Conservation (phyloP, 179 eudicot species). For the Carnegiea gigantea region DNA sequence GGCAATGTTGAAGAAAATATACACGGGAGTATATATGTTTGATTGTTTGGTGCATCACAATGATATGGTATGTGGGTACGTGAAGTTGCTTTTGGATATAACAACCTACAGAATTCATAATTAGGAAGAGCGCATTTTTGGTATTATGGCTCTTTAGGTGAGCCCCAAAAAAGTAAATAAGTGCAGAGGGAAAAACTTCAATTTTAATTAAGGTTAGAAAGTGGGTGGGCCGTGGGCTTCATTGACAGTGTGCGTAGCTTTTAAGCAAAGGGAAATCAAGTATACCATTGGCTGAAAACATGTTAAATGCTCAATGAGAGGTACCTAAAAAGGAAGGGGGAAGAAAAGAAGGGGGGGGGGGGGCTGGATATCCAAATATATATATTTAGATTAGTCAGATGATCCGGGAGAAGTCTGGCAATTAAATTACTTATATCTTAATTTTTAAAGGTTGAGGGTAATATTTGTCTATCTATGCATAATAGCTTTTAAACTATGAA, state of each 20-base stretch:
- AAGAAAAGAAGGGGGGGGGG: no score
- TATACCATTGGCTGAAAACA: not conserved
- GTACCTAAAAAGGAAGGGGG: no score
- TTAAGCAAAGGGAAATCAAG: constrained; percentile 23
- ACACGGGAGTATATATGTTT: not conserved
- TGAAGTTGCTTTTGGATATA: not conserved
- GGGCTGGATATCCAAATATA: no score
- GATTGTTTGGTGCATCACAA: constrained; percentile 13
- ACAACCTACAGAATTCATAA: not conserved
- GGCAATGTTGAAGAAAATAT: constrained; percentile 13
- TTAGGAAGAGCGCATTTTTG: not conserved
- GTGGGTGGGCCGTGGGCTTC: not conserved
- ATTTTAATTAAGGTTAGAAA: constrained; percentile 1
- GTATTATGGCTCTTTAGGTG: not conserved
- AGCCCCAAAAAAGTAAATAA: not conserved
- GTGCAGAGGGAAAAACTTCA: constrained; percentile 7
- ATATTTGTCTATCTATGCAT: no score
- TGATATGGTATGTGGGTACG: not conserved
- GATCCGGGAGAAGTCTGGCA: no score
- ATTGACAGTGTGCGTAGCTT: constrained; percentile 22
- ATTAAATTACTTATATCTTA: no score
- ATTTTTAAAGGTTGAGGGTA: no score
- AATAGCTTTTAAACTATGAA: no score
- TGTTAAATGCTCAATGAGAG: not conserved
- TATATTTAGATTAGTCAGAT: no score